Conservation (phyloP, 768 basidiomycete species). For the Macrolepiota albuminosa region DNA sequence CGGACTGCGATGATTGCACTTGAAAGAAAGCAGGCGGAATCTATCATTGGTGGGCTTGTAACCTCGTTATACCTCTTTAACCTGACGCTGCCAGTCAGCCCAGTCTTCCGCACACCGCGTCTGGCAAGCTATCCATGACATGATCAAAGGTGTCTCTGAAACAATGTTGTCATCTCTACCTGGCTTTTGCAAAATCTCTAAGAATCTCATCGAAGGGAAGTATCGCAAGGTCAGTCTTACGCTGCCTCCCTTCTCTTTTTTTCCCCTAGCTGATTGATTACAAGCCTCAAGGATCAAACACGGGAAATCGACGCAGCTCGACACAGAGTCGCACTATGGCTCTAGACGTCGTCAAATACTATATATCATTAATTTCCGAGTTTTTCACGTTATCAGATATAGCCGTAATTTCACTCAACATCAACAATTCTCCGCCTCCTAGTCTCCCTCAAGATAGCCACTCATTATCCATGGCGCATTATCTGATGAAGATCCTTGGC, state of each 20-base stretch:
- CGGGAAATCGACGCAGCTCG: constrained; percentile 68
- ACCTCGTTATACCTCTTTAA: neutral
- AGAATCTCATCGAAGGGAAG: constrained; percentile 88
- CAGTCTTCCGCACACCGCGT: constrained; percentile 67
- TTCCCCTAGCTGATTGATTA: neutral
- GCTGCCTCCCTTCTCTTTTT: neutral
- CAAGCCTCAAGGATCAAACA: constrained; percentile 28
- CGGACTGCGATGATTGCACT: constrained; percentile 54
- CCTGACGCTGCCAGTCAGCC: constrained; percentile 34
- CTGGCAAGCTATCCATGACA: constrained; percentile 74
- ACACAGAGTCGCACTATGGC: constrained; percentile 81
- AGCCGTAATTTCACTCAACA: constrained; percentile 53
- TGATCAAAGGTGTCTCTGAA: constrained; percentile 88
- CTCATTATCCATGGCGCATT: constrained; percentile 77
- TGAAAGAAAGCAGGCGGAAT: constrained; percentile 61
- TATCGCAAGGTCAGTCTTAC: constrained; percentile 66
- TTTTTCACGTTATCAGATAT: constrained; percentile 82
- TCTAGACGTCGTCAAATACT: constrained; percentile 74
- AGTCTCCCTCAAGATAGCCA: constrained; percentile 73
- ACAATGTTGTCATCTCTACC: constrained; percentile 80
- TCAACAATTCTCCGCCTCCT: constrained; percentile 37
- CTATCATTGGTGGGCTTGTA: constrained; percentile 45
- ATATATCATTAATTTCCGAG: constrained; percentile 70
- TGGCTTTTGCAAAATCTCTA: constrained; percentile 91
- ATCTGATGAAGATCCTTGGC: constrained; percentile 70